Conservation (phyloP, 257 asterid species). For the Solanum peruvianum region DNA sequence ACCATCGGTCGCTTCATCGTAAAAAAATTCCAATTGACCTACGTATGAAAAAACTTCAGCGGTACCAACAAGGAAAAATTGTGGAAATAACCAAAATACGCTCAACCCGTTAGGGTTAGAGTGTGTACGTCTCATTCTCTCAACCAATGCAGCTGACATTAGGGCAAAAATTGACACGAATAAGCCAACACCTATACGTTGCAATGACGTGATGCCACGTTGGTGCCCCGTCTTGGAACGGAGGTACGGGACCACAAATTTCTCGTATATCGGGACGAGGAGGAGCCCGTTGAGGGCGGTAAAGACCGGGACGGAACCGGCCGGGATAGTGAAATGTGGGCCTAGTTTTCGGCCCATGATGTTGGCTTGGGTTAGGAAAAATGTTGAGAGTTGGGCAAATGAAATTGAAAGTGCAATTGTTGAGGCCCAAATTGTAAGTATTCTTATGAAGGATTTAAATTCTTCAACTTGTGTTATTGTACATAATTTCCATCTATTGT, state of each 20-base stretch:
- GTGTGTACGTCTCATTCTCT: constrained; percentile 27
- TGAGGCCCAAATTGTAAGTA: constrained; percentile 60
- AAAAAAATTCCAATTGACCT: constrained; percentile 72
- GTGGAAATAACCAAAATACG: constrained; percentile 70
- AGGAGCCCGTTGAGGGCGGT: constrained; percentile 50
- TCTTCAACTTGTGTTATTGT: constrained; percentile 70
- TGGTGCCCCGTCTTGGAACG: constrained; percentile 49
- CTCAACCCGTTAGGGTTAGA: constrained; percentile 5
- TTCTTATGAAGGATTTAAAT: constrained; percentile 47
- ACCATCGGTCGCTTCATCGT: constrained; percentile 68
- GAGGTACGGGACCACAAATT: constrained; percentile 34
- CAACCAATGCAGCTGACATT: constrained; percentile 54
- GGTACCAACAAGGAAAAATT: constrained; percentile 45
- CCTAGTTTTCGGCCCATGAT: constrained; percentile 37
- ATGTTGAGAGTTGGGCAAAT: constrained; percentile 63
- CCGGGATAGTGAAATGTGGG: constrained; percentile 29
- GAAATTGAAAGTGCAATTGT: constrained; percentile 68
- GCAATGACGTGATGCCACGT: constrained; percentile 55
- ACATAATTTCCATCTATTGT: constrained; percentile 48
- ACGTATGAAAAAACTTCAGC: constrained; percentile 76
- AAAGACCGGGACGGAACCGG: constrained; percentile 57
- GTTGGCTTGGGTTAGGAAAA: constrained; percentile 54
- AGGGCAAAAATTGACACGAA: constrained; percentile 59
- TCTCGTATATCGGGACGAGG: constrained; percentile 60
- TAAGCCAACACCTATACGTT: constrained; percentile 62